These are phyloP conservation scores for Rhodotorula sp. DNA, from an alignment of 1,284 basidiomycete species.

Conservation along the genomic window DNA sequence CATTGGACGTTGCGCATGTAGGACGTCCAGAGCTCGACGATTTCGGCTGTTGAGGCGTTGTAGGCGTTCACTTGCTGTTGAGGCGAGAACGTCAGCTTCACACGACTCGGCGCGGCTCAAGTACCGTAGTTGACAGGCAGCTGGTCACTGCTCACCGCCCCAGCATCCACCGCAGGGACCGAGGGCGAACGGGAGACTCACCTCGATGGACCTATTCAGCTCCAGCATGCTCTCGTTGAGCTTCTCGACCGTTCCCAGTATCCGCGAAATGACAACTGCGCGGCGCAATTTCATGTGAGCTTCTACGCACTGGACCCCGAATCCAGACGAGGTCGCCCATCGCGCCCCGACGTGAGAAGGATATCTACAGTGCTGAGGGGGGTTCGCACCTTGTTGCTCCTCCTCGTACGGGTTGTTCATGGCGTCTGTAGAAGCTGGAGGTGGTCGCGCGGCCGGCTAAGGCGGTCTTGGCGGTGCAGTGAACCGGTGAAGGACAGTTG, in stretches of 20 bases:
- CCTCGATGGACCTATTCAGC: conserved; percentile 27
- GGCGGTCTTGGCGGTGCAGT: too few species aligned
- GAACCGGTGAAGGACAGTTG: too few species aligned
- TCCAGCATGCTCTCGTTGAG: conserved; percentile 40
- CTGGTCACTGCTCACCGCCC: background rate
- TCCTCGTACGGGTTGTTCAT: conserved; percentile 40
- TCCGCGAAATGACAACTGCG: conserved; percentile 29
- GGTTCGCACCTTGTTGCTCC: conserved; percentile 28
- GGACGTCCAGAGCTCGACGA: conserved; percentile 36
- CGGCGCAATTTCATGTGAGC: too few species aligned
- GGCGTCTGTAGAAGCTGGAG: too few species aligned
- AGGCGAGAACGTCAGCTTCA: background rate
- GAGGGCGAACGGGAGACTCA: conserved; percentile 1
- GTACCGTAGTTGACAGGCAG: too few species aligned
- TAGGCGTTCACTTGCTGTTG: conserved; percentile 36
- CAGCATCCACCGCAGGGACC: too few species aligned
- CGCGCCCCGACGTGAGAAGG: too few species aligned
- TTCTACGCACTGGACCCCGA: too few species aligned
- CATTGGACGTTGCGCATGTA: conserved; percentile 36
- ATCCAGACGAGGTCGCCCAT: too few species aligned
- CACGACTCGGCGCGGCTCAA: background rate
- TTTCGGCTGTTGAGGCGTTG: conserved; percentile 31
- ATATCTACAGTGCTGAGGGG: background rate
- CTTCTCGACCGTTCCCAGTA: conserved; percentile 36
- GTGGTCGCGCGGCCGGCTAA: too few species aligned